phyloP scores from a whole-genome alignment of 192 early-diverging fungal species.

The Backusella sp. region DNA sequence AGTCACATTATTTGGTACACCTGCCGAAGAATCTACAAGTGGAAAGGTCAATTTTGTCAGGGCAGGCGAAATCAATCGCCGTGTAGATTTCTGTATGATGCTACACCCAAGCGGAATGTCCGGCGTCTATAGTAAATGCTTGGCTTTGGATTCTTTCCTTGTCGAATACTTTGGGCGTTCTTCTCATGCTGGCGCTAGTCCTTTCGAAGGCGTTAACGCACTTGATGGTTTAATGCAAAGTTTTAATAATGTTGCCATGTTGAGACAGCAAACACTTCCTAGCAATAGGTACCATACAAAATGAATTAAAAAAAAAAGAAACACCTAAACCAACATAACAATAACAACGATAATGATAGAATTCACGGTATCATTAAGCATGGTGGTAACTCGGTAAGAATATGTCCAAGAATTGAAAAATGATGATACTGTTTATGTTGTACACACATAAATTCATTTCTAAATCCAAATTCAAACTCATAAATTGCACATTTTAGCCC shows the following conservation, averaged over 20 bases:
- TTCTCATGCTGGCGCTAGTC: slow-evolving; percentile 57
- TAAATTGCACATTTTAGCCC: slow-evolving; percentile 13
- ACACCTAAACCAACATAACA: background rate
- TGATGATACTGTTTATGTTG: background rate
- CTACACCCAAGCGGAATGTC: slow-evolving; percentile 36
- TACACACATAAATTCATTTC: background rate
- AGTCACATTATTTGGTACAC: slow-evolving; percentile 65
- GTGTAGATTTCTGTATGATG: slow-evolving; percentile 75
- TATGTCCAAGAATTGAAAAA: background rate
- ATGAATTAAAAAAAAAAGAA: background rate
- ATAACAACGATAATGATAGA: slow-evolving; percentile 19
- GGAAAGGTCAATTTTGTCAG: slow-evolving; percentile 74
- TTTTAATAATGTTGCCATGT: slow-evolving; percentile 50
- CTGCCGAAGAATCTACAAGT: slow-evolving; percentile 63
- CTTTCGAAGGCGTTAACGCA: slow-evolving; percentile 65
- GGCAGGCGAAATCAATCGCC: slow-evolving; percentile 59
- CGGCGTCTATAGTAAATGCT: slow-evolving; percentile 17
- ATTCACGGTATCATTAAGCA: slow-evolving; percentile 64
- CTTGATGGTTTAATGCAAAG: slow-evolving; percentile 55
- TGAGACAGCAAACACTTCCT: slow-evolving; percentile 58
- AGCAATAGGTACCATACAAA: slow-evolving; percentile 28
- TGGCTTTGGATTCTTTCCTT: slow-evolving; percentile 39
- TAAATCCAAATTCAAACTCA: slow-evolving; percentile 1
- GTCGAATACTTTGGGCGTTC: slow-evolving; percentile 57
- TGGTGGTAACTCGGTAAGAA: slow-evolving; percentile 44